phyloP scores from a whole-genome alignment of 2,329 filamentous ascomycete species.

The Colletotrichum plurivorum region DNA sequence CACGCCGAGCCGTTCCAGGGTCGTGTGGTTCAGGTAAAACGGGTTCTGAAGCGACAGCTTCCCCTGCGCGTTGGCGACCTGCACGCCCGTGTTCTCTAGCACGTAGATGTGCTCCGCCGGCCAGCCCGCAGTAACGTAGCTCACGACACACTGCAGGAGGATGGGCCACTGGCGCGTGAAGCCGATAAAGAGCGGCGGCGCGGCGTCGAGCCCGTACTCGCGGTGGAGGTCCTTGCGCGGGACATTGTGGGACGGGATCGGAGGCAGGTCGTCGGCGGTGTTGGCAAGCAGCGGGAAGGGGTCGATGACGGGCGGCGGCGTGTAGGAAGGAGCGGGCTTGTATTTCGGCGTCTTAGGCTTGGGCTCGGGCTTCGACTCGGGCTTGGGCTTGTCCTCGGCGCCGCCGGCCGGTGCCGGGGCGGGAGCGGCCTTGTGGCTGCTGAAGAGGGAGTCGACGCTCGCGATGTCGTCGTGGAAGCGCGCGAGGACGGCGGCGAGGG shows the following conservation, averaged over 20 bases:
- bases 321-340: constrained; percentile 51
- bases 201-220: constrained; percentile 53
- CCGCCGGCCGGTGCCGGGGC: constrained; percentile 15
- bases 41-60: constrained; percentile 67
- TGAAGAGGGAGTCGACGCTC: constrained; percentile 22
- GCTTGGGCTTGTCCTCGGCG: not conserved
- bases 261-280: constrained; percentile 49
- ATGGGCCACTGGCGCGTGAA: constrained; percentile 71
- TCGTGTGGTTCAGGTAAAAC: constrained; percentile 68
- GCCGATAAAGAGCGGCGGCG: constrained; percentile 70
- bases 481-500: constrained; percentile 32
- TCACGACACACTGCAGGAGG: constrained; percentile 68
- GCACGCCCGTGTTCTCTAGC: constrained; percentile 71
- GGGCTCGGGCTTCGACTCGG: constrained; percentile 8
- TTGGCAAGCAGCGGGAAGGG: constrained; percentile 57
- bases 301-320: constrained; percentile 55
- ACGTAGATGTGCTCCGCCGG: constrained; percentile 69
- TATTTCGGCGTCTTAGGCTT: constrained; percentile 41
- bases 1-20: constrained; percentile 65
- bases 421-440: not conserved
- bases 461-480: constrained; percentile 31
- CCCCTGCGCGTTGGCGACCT: constrained; percentile 65
- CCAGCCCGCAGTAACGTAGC: constrained; percentile 73
- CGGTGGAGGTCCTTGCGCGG: constrained; percentile 55
- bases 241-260: constrained; percentile 61